Conservation (phyloP, 108 stramenopile genomes). For the Nitzschia sp. region DNA sequence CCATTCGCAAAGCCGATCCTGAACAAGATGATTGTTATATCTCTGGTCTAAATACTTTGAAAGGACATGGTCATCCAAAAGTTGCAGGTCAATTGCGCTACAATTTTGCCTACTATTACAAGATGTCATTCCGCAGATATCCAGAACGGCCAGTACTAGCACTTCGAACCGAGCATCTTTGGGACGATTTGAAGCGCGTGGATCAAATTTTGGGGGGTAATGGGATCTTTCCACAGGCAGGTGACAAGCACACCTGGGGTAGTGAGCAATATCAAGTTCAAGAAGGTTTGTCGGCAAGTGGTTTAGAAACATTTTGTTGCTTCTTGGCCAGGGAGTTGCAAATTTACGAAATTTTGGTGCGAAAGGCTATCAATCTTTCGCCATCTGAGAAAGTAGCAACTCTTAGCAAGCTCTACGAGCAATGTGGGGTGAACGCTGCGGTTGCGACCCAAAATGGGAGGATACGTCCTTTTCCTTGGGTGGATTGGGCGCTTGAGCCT, state of each 20-base stretch:
- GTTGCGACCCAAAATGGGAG: too few species aligned
- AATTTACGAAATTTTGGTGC: constrained; percentile 5
- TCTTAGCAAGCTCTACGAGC: neutral
- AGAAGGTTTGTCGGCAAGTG: neutral
- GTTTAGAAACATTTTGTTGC: neutral
- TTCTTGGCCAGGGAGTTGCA: neutral
- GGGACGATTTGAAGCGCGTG: neutral
- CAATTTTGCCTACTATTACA: neutral
- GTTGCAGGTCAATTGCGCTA: neutral
- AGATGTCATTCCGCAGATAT: neutral
- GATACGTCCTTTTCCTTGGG: too few species aligned
- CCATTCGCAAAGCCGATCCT: neutral
- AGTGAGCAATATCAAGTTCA: neutral
- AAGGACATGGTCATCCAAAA: neutral
- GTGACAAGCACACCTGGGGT: neutral
- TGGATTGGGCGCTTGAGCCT: too few species aligned
- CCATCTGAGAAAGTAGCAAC: neutral
- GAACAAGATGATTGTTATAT: neutral
- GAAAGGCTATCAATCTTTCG: neutral
- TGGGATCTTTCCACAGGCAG: constrained; percentile 1
- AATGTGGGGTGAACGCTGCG: constrained; percentile 1
- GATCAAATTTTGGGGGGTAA: constrained; percentile 4
- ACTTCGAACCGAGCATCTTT: constrained; percentile 14
- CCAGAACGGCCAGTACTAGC: neutral
- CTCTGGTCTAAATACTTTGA: neutral